Base-by-base conservation (phyloP, 108 stramenopile genomes). In the Fistulifera solaris region DNA sequence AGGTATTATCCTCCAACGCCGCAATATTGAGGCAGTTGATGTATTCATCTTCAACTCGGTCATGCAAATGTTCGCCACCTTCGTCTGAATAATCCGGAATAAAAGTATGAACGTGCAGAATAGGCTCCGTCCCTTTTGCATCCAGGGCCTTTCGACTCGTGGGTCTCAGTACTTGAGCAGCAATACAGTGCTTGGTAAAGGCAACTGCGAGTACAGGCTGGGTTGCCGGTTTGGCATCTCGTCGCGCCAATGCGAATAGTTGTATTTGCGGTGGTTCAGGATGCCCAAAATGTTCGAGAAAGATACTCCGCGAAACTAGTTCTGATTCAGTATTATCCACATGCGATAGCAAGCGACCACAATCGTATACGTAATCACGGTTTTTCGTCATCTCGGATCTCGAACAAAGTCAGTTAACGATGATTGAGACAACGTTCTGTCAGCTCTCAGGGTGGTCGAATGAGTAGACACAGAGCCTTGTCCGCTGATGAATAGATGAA, bases 1-100 rank as follows among this genome's bases (percentile, higher is more conserved):
- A 13, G 17, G 19, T 16, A 27, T 57, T 38, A 52, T 66, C 65
- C 10, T 60, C 59, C 54, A 75, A 46, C 1, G 62, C 38, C 31
- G 71, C 13, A 1, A 71, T 52, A 14, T 58, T 67, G 11, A 61
- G 56, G 35, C 69, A 67, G 7, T 66, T 61, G 27, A 76, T 67
- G 15, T 58, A 42, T 54, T 76, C 75, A n/a, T 67, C 62, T 40
- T 59, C 63, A 19, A 40, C 35, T 31, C 62, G 44, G 15, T 54
- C 63, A 41, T 62, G 39, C 0, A 56, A 3, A 45, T 8, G 3
- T 3, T 35, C 31, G 6, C 3, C 8, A 6, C 31, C 31, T 35
- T 35, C 31, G 31, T 35, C 31, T 3, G 3, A 8, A 35, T 6
- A 35, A 5, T 10, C 44, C 3, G 44, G 44, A 46, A 46, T 5